These are phyloP conservation scores for Wickerhamiella australiensis DNA, from an alignment of 805 yeast species.

Conservation along the genomic window DNA sequence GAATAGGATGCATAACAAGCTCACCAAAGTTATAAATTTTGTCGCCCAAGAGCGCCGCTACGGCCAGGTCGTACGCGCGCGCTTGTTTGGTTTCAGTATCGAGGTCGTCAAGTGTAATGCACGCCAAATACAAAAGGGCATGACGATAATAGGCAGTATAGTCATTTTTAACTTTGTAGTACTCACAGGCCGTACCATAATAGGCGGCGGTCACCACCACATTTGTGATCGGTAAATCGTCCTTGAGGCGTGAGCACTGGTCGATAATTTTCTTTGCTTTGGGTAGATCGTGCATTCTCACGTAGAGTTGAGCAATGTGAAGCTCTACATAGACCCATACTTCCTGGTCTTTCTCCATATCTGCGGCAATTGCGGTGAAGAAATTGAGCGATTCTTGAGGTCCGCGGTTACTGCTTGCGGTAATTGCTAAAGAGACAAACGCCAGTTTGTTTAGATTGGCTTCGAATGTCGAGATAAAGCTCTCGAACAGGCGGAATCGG, in stretches of 20 bases:
- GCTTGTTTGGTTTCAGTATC: slow-evolving; percentile 33
- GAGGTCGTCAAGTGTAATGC: slow-evolving; percentile 41
- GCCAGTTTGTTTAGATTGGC: slow-evolving; percentile 68
- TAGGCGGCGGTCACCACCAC: slow-evolving; percentile 66
- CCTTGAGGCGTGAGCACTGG: slow-evolving; percentile 44
- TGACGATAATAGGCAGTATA: slow-evolving; percentile 72
- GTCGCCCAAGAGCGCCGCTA: slow-evolving; percentile 84
- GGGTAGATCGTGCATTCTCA: slow-evolving; percentile 42
- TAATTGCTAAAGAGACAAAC: slow-evolving; percentile 60
- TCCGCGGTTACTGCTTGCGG: slow-evolving; percentile 37
- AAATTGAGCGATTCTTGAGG: slow-evolving; percentile 41
- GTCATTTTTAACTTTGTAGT: slow-evolving; percentile 61
- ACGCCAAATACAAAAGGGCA: slow-evolving; percentile 69
- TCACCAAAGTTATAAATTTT: slow-evolving; percentile 93
- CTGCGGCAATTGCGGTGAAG: slow-evolving; percentile 34
- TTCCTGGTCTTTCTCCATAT: slow-evolving; percentile 36
- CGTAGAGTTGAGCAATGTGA: slow-evolving; percentile 63
- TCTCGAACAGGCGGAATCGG: slow-evolving; percentile 55
- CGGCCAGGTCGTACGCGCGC: slow-evolving; percentile 62
- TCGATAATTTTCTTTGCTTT: slow-evolving; percentile 62
- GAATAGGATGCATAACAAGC: slow-evolving; percentile 76
- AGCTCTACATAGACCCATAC: slow-evolving; percentile 43
- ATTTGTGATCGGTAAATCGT: slow-evolving; percentile 41
- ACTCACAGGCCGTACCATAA: slow-evolving; percentile 67
- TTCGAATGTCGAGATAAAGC: slow-evolving; percentile 55